Conservation (phyloP, 768 basidiomycete species). For the Podaxis sp. region DNA sequence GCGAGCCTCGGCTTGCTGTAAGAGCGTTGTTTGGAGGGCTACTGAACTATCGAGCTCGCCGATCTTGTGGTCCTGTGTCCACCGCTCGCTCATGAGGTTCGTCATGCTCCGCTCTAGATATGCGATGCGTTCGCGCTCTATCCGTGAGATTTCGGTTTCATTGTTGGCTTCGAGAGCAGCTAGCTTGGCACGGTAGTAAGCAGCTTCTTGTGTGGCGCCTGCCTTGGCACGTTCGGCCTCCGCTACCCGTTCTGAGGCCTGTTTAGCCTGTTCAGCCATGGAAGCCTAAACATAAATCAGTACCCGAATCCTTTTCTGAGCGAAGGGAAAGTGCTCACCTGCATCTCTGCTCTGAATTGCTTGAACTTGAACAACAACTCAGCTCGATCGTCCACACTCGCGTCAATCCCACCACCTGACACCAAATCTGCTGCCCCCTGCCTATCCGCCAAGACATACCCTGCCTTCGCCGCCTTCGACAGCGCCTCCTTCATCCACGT, state of each 20-base stretch:
- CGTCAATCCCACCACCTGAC: constrained; percentile 33
- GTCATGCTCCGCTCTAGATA: constrained; percentile 76
- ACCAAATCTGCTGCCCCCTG: constrained; percentile 44
- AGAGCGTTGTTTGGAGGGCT: constrained; percentile 74
- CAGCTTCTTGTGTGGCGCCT: constrained; percentile 89
- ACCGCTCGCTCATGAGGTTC: constrained; percentile 59
- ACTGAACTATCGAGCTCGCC: constrained; percentile 71
- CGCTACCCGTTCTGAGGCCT: constrained; percentile 72
- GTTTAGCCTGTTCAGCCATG: constrained; percentile 72
- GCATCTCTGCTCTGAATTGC: constrained; percentile 81
- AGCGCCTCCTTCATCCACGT: constrained; percentile 86
- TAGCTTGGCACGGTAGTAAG: constrained; percentile 95
- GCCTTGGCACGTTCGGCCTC: constrained; percentile 77
- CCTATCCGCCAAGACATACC: constrained; percentile 66
- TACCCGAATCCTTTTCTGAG: constrained; percentile 1
- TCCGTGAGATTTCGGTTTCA: constrained; percentile 59
- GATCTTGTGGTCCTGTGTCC: constrained; percentile 66
- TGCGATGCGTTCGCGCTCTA: constrained; percentile 76
- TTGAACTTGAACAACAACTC: constrained; percentile 84
- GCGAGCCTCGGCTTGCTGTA: constrained; percentile 77
- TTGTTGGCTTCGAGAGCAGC: constrained; percentile 76
- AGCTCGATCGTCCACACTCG: constrained; percentile 49
- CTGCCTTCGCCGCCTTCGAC: constrained; percentile 69
- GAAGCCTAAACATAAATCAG: constrained; percentile 48
- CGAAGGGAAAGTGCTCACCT: constrained; percentile 52